Percentiles rank a stretch among this genome's conserved stretches.
These are phyloP conservation scores for Tuber indicum DNA, from an alignment of 495 filamentous ascomycete genomes.

Conservation along the genomic window DNA sequence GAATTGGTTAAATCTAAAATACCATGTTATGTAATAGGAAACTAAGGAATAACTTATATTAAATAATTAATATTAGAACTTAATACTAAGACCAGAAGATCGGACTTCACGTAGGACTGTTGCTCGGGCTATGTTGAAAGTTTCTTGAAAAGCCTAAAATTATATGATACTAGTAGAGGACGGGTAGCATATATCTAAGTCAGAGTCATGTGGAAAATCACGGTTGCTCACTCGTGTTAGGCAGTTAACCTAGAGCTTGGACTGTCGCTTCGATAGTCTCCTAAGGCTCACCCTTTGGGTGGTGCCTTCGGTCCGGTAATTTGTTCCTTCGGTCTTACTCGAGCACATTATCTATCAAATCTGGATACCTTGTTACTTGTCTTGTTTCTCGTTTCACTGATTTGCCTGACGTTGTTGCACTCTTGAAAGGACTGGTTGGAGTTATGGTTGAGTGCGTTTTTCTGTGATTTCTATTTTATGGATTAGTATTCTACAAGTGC, in stretches of 20 bases:
- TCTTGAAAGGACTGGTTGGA: not conserved
- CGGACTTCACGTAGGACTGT: no score
- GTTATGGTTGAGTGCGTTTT: not conserved
- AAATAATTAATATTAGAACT: no score
- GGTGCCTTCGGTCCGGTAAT: no score
- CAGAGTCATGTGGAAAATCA: not conserved
- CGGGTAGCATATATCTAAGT: not conserved
- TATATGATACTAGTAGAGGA: no score
- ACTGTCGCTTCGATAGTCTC: no score
- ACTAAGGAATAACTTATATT: no score
- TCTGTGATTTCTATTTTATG: not conserved
- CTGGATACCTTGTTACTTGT: not conserved
- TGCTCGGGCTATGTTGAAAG: no score
- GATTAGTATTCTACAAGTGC: not conserved
- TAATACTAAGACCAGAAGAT: no score
- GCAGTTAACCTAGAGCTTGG: not conserved
- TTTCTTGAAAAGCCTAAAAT: no score
- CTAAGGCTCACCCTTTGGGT: no score
- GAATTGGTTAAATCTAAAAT: no score
- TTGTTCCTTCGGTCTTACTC: not conserved
- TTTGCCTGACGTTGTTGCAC: not conserved
- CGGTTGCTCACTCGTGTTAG: not conserved
- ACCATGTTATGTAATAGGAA: no score
- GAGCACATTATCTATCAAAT: not conserved
- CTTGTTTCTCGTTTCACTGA: not conserved